A percentile compares a stretch with the other conserved stretches of the same genome.
Evolutionary conservation across 345 rosid genomes (phyloP).

Genomic region (Syzygium jambos): DNA sequence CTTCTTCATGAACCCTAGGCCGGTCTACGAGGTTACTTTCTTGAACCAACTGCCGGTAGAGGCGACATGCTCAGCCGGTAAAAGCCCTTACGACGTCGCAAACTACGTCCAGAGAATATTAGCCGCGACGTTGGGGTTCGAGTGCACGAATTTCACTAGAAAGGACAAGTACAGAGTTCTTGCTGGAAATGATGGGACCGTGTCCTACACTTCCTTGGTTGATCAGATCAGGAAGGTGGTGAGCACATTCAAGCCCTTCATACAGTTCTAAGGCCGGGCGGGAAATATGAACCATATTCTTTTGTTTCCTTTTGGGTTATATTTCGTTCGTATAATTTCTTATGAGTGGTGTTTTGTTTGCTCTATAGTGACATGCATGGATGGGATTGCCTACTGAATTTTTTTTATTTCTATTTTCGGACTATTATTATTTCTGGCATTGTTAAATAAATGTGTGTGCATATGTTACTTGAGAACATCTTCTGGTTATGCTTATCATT

Average conservation of each 20-base stretch:
- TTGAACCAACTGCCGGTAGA: conserved; percentile 32
- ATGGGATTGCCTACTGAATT: background rate
- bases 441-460: background rate
- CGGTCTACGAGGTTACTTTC: conserved; percentile 34
- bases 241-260: conserved; percentile 54
- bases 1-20: conserved; percentile 43
- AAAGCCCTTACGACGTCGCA: conserved; percentile 66
- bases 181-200: conserved; percentile 80
- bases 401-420: background rate
- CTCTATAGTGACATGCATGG: background rate
- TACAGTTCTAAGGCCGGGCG: background rate
- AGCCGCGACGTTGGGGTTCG: conserved; percentile 32
- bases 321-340: background rate
- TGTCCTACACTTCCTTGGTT: conserved; percentile 39
- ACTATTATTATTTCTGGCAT: background rate
- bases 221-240: conserved; percentile 53
- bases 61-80: conserved; percentile 29
- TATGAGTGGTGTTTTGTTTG: background rate
- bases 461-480: background rate
- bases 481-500: background rate
- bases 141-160: conserved; percentile 35
- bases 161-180: conserved; percentile 54
- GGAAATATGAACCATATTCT: background rate
- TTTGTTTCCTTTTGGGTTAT: background rate
- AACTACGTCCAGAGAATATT: conserved; percentile 42